These are phyloP conservation scores for Euphrasia confusa DNA, from an alignment of 257 asterid species.

Conservation along the genomic window DNA sequence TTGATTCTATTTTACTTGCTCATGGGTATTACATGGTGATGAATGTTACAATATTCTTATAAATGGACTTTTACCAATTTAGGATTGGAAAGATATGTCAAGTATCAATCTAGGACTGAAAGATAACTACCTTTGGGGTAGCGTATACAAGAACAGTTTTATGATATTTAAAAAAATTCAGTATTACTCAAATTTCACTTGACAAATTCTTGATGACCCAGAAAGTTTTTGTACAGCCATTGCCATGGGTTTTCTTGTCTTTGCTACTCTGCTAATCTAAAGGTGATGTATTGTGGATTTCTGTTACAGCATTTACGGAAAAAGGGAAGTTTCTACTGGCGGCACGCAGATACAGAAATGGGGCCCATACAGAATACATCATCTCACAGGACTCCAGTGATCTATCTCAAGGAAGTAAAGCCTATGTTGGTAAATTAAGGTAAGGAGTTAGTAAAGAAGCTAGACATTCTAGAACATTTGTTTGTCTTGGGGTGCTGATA, in stretches of 20 bases:
- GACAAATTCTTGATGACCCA: background rate
- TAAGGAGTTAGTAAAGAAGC: conserved; percentile 23
- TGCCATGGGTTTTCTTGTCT: conserved; percentile 1
- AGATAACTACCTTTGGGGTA: background rate
- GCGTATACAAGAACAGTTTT: background rate
- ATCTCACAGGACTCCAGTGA: conserved; percentile 74
- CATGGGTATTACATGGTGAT: background rate
- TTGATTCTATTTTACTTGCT: background rate
- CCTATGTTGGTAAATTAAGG: conserved; percentile 93
- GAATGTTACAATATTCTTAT: background rate
- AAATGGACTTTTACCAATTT: background rate
- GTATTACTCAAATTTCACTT: background rate
- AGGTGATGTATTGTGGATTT: conserved; percentile 20
- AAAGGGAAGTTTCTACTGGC: conserved; percentile 93
- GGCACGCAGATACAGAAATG: conserved; percentile 69
- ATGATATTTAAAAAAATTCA: background rate
- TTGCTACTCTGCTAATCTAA: background rate
- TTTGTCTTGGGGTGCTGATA: background rate
- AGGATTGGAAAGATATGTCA: too few species aligned
- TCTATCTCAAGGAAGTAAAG: conserved; percentile 84
- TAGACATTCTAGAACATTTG: background rate
- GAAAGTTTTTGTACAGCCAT: conserved; percentile 1
- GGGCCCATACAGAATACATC: conserved; percentile 75
- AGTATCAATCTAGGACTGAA: background rate
- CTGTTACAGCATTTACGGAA: conserved; percentile 65